A percentile compares a stretch with the other conserved stretches of the same genome.
Evolutionary conservation across 2,329 filamentous ascomycete species (phyloP).

Genomic region (Colletotrichum sp.): DNA sequence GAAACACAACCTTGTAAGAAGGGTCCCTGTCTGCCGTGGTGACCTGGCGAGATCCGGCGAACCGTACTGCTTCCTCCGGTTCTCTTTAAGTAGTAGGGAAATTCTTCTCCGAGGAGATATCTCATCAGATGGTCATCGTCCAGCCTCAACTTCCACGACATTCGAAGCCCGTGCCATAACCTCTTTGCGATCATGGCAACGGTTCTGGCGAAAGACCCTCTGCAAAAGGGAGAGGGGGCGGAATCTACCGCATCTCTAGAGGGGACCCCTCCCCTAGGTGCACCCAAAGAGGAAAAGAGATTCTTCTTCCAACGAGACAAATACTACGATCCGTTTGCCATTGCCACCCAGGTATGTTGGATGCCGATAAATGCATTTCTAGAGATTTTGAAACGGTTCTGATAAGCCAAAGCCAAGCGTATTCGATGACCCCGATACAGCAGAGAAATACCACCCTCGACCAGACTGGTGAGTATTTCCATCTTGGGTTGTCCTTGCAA

Average conservation of each 20-base stretch:
- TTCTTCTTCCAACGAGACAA: slow-evolving; percentile 38
- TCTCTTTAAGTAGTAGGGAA: not conserved
- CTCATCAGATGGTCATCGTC: not conserved
- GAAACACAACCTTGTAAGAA: not conserved
- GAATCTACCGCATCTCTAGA: slow-evolving; percentile 20
- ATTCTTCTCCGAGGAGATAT: not conserved
- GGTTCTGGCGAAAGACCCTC: slow-evolving; percentile 16
- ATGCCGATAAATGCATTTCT: not conserved
- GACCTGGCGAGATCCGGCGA: not conserved
- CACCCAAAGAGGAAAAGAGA: slow-evolving; percentile 27
- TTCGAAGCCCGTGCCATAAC: not conserved
- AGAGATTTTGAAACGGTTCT: not conserved
- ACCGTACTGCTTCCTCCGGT: not conserved
- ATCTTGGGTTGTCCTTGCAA: too few relatives aligned
- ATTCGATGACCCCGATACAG: slow-evolving; percentile 41
- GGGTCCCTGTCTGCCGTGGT: not conserved
- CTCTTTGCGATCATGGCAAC: slow-evolving; percentile 9
- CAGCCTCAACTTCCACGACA: not conserved
- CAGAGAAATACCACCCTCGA: slow-evolving; percentile 38
- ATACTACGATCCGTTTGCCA: slow-evolving; percentile 31
- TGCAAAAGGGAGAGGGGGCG: not conserved
- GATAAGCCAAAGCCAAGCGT: slow-evolving; percentile 32
- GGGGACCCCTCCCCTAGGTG: slow-evolving; percentile 28
- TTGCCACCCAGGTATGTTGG: slow-evolving; percentile 34
- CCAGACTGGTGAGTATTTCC: slow-evolving; percentile 23